phyloP scores from a whole-genome alignment of 352 stramenopile genomes.

The Lagenidium sp. region DNA sequence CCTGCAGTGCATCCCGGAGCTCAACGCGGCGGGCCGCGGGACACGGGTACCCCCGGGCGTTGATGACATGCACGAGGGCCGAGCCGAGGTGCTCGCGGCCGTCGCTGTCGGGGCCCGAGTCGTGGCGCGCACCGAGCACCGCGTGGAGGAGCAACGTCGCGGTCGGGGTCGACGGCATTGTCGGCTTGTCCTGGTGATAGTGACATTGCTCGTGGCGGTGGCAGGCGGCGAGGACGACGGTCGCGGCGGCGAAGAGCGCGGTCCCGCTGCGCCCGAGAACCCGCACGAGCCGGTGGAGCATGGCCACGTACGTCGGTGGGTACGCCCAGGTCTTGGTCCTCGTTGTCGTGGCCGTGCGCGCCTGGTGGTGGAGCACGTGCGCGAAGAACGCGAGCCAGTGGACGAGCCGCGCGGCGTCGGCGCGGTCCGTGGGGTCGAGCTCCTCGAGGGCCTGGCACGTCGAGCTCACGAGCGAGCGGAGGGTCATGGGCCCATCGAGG shows the following conservation, averaged over 20 bases:
- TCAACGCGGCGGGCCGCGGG: constrained; percentile 20
- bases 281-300: constrained; percentile 57
- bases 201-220: constrained; percentile 55
- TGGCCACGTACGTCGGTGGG: constrained; percentile 56
- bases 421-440: constrained; percentile 25
- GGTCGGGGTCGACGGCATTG: too few relatives aligned
- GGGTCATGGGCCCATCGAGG: too few relatives aligned
- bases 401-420: constrained; percentile 39
- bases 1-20: constrained; percentile 44
- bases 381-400: constrained; percentile 58
- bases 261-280: constrained; percentile 46
- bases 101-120: constrained; percentile 6
- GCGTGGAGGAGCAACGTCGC: too few relatives aligned
- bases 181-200: too few relatives aligned
- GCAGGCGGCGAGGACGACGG: constrained; percentile 43
- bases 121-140: too few relatives aligned
- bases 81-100: constrained; percentile 52
- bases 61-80: constrained; percentile 70
- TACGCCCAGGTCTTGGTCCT: too few relatives aligned
- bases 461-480: constrained; percentile 64
- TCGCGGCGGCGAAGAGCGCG: constrained; percentile 52
- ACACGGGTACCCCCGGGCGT: constrained; percentile 70
- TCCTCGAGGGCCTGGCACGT: constrained; percentile 60
- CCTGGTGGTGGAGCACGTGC: constrained; percentile 30
- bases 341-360: constrained; percentile 24